Conservation (phyloP, 345 rosid species). For the Citrus hindsii region DNA sequence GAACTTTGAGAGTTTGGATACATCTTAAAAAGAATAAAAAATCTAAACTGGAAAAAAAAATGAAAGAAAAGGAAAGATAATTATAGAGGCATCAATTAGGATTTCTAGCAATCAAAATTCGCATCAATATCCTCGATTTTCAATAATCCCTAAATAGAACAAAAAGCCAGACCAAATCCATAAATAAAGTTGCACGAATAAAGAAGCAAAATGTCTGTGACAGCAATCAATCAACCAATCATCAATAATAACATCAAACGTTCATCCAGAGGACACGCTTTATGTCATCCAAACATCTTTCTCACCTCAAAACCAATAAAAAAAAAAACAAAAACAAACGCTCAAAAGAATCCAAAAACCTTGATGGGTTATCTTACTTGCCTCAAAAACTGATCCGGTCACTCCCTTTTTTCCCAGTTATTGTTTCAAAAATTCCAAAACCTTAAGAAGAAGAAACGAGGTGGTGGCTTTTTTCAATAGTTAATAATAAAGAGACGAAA, state of each 20-base stretch:
- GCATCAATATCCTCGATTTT: not conserved
- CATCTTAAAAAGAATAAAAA: not conserved
- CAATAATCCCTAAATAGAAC: slow-evolving; percentile 11
- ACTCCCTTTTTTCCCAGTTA: slow-evolving; percentile 10
- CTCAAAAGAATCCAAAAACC: slow-evolving; percentile 15
- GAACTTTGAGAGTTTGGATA: not conserved
- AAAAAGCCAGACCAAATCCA: not conserved
- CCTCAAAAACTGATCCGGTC: slow-evolving; percentile 44
- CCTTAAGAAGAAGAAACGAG: slow-evolving; percentile 14
- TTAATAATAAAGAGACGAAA: slow-evolving; percentile 11
- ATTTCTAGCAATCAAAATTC: slow-evolving; percentile 8
- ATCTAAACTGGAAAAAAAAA: not conserved
- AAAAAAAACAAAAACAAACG: slow-evolving; percentile 4
- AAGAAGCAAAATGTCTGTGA: not conserved
- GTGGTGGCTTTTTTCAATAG: not conserved
- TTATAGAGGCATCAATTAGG: not conserved
- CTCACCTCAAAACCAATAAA: slow-evolving; percentile 13
- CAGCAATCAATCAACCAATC: not conserved
- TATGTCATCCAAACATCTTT: slow-evolving; percentile 14
- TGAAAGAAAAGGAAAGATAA: slow-evolving; percentile 9
- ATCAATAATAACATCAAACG: slow-evolving; percentile 8
- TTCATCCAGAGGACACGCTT: slow-evolving; percentile 12
- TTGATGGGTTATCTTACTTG: slow-evolving; percentile 37
- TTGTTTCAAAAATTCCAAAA: slow-evolving; percentile 16
- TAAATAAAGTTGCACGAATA: not conserved